These are phyloP conservation scores for Xylaria sp. DNA, from an alignment of 495 filamentous ascomycete species.

Conservation along the genomic window DNA sequence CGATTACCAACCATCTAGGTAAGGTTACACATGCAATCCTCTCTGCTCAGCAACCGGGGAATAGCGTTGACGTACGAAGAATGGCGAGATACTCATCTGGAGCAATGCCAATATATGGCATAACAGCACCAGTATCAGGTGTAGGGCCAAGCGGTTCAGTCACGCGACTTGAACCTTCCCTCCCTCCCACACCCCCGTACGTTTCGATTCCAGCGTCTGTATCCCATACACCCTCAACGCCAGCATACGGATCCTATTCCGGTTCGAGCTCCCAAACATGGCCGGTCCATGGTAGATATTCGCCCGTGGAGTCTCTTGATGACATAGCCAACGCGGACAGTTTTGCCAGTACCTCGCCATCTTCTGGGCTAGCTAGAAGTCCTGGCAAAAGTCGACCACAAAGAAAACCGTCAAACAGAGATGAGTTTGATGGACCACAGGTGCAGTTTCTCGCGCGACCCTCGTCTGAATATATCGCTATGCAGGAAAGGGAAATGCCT, in stretches of 20 bases:
- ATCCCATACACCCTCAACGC: conserved; percentile 38
- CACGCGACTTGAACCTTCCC: conserved; percentile 44
- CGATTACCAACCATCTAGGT: conserved; percentile 55
- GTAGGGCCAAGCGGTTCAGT: conserved; percentile 40
- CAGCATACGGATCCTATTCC: conserved; percentile 45
- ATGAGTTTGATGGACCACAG: conserved; percentile 88
- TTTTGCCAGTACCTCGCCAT: conserved; percentile 44
- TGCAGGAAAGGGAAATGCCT: conserved; percentile 79
- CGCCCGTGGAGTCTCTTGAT: conserved; percentile 56
- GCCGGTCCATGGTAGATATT: conserved; percentile 51
- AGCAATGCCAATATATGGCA: conserved; percentile 46
- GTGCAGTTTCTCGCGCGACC: conserved; percentile 74
- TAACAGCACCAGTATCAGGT: conserved; percentile 38
- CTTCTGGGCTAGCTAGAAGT: conserved; percentile 52
- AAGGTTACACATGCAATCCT: conserved; percentile 42
- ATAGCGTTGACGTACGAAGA: conserved; percentile 52
- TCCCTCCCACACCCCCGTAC: conserved; percentile 42
- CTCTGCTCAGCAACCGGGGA: conserved; percentile 41
- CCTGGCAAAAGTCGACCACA: conserved; percentile 64
- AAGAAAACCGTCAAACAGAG: conserved; percentile 77
- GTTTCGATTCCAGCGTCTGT: conserved; percentile 46
- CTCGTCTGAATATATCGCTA: conserved; percentile 66
- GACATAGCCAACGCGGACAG: conserved; percentile 52
- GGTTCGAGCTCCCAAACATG: conserved; percentile 46
- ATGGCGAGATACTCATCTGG: conserved; percentile 47